Base-by-base conservation (phyloP, 352 stramenopile species). In the Globisporangium emineosum region DNA sequence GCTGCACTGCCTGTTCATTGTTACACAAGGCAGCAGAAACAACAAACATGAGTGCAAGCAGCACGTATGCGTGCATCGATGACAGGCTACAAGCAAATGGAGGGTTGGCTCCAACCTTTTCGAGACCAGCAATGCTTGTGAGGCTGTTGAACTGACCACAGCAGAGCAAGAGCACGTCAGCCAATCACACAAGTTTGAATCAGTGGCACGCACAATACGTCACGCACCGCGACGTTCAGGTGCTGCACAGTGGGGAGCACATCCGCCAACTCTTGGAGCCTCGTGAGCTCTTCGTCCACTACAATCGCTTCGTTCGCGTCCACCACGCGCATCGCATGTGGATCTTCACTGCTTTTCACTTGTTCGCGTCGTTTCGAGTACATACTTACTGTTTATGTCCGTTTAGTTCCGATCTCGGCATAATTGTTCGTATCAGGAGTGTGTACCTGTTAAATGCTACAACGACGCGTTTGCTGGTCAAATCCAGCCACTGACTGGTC, bases 91-190 rank as follows among this genome's bases (percentile, higher is more conserved):
- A n/a, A n/a, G n/a, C n/a, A n/a, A n/a, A n/a, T n/a, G n/a, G n/a
- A n/a, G n/a, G 33, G 2, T 12, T 29, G 43, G 27, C 3, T 17
- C 33, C 5, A 65, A 91, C 82, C 47, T 76, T 62, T 42, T 90
- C 66, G 17, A 91, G 54, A 1, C 70, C 76, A 10, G 63, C 52
- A 6, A 93, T 65, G 15, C 57, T 64, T 0, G 62, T 68, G 23
- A 93, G 42, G 27, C 35, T 63, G 60, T 93, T 93, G 45, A 93
- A 93, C 85, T 93, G 58, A n/a, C n/a, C 15, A 4, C 15, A 27
- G 21, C 9, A n/a, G 17, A 40, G 63, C 19, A 51, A 62, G n/a
- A n/a, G 1, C 17, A 27, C 6, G 42, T 51, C 19, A 59, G n/a
- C n/a, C n/a, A n/a, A n/a, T n/a, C n/a, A 8, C 12, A 1, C 35